A percentile compares a stretch with the other conserved stretches of the same genome.
Conservation (phyloP, 2,329 filamentous ascomycete species). For the Xylaria digitata region DNA sequence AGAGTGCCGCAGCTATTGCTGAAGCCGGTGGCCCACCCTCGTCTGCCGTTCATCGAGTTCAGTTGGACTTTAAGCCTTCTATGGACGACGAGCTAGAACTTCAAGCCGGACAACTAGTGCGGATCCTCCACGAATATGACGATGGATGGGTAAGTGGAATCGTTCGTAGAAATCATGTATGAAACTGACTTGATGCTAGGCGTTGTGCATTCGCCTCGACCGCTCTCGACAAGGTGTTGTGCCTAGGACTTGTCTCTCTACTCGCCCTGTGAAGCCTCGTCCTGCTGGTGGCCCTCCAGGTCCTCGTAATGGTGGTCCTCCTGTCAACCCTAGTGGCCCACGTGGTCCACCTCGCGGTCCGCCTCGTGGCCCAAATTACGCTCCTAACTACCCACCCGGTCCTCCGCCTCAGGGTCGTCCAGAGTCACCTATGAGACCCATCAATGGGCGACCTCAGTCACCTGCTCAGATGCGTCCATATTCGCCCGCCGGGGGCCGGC, state of each 20-base stretch:
- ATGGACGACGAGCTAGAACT: constrained; percentile 93
- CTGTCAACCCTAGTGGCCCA: constrained; percentile 59
- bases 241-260: constrained; percentile 92
- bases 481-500: constrained; percentile 50
- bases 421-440: constrained; percentile 51
- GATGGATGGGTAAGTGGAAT: constrained; percentile 87
- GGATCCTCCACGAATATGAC: constrained; percentile 94
- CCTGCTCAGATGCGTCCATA: constrained; percentile 50
- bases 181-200: constrained; percentile 61
- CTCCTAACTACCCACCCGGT: constrained; percentile 49
- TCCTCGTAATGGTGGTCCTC: constrained; percentile 60
- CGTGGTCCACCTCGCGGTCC: constrained; percentile 43
- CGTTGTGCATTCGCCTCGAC: constrained; percentile 90
- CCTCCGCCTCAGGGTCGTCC: constrained; percentile 52
- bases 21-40: constrained; percentile 69
- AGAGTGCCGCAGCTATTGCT: constrained; percentile 69
- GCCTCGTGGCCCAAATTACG: constrained; percentile 51
- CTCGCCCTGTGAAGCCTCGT: constrained; percentile 89
- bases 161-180: not conserved
- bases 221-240: constrained; percentile 92
- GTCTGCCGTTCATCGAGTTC: constrained; percentile 85
- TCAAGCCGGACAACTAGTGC: constrained; percentile 82
- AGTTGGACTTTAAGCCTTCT: constrained; percentile 92
- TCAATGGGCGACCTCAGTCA: constrained; percentile 48
- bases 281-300: constrained; percentile 60